A percentile compares a stretch with the other conserved stretches of the same genome.
phyloP scores from a whole-genome alignment of 306 rosid species.

The Canavalia gladiata region DNA sequence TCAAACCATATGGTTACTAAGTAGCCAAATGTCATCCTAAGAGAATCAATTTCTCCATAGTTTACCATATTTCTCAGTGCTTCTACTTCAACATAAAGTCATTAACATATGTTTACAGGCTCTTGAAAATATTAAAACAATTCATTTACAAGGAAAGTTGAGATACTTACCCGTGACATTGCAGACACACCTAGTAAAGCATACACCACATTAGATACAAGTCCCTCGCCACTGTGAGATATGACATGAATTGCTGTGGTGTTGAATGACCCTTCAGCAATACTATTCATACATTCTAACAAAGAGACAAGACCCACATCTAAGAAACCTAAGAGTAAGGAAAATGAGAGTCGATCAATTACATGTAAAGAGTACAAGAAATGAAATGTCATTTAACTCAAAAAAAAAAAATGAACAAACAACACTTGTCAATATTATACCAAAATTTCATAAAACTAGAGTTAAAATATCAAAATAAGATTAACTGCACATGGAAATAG shows the following conservation, averaged over 20 bases:
- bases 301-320: constrained; percentile 80
- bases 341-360: constrained; percentile 42
- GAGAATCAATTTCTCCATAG: constrained; percentile 33
- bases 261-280: constrained; percentile 75
- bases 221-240: constrained; percentile 94
- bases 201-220: constrained; percentile 90
- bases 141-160: constrained; percentile 4
- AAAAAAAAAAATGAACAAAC: background rate
- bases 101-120: constrained; percentile 2
- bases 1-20: background rate
- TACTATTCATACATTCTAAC: constrained; percentile 66
- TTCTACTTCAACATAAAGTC: background rate
- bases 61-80: constrained; percentile 14
- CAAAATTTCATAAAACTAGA: constrained; percentile 13
- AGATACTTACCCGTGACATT: constrained; percentile 85
- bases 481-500: background rate
- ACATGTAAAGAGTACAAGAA: constrained; percentile 13
- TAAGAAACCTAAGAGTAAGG: constrained; percentile 77
- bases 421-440: background rate
- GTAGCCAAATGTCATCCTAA: constrained; percentile 29
- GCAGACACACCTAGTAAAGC: constrained; percentile 99
- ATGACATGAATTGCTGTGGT: constrained; percentile 74
- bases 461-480: background rate
- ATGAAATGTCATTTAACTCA: background rate
- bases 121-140: constrained; percentile 24